Evolutionary conservation across 2,329 filamentous ascomycete genomes (phyloP).

Genomic region (Fusarium pseudonygamai): DNA sequence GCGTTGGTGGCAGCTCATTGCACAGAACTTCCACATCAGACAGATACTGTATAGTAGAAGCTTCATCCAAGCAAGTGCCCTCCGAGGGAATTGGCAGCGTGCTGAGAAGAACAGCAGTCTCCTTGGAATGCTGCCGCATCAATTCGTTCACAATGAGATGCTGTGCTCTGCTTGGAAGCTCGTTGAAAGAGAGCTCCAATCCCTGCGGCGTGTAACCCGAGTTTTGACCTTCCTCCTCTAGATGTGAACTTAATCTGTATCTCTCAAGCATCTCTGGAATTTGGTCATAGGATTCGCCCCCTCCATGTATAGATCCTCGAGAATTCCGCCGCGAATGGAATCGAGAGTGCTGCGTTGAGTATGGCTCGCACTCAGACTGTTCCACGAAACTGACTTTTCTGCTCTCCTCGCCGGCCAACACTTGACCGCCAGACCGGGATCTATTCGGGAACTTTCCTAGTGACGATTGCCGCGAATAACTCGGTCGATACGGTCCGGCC

Average conservation of each 20-base stretch:
- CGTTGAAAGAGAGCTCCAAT: constrained; percentile 83
- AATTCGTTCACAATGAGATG: constrained; percentile 89
- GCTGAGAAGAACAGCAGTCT: constrained; percentile 83
- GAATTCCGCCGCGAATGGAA: constrained; percentile 53
- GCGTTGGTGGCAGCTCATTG: constrained; percentile 76
- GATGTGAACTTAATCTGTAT: constrained; percentile 44
- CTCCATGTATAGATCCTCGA: constrained; percentile 41
- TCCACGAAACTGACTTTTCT: constrained; percentile 73
- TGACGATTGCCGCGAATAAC: constrained; percentile 57
- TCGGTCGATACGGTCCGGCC: constrained; percentile 47
- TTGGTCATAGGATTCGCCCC: constrained; percentile 51
- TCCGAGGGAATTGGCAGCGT: constrained; percentile 84
- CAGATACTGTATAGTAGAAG: constrained; percentile 77
- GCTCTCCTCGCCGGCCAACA: constrained; percentile 63
- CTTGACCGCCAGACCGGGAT: constrained; percentile 68
- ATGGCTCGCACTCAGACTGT: constrained; percentile 36
- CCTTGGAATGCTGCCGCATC: constrained; percentile 72
- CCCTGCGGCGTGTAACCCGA: constrained; percentile 67
- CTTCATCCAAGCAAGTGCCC: constrained; percentile 76
- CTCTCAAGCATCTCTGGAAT: constrained; percentile 57
- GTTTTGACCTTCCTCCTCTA: constrained; percentile 42
- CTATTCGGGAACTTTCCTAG: constrained; percentile 69
- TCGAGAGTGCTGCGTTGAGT: constrained; percentile 37
- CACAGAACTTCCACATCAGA: constrained; percentile 82
- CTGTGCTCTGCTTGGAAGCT: constrained; percentile 83